Base-by-base conservation (phyloP, 164 flowering plant genomes). In the Litsea cubeba region DNA sequence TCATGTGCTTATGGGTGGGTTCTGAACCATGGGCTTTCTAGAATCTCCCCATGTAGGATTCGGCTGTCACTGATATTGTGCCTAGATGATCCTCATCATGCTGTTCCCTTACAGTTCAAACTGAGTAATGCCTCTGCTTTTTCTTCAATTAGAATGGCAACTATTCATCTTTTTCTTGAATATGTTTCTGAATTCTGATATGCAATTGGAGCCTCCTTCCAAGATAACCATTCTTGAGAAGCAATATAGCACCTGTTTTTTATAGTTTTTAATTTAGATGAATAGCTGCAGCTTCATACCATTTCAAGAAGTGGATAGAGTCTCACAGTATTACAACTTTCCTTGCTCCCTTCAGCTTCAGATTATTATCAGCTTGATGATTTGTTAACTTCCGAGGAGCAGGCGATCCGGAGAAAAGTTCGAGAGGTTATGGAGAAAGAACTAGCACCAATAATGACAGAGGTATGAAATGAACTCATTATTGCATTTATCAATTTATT, bases 361-460 rank as follows among this genome's bases (percentile, higher is more conserved):
- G 98, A 95, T 80, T 95, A 90, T 82, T 95, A 86, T 83, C 92
- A 89, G 22, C 85, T 85, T 78, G 85, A 87, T 85, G 99, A 95
- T 79, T 78, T 95, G 26, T 85, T 95, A 79, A 89, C 87, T 65
- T 80, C 84, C 6, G 97, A 87, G 86, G 98, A 93, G 85, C 88
- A 80, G 77, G 84, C 87, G 49, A 15, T 89, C 70, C 79, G 89
- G 74, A 71, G 50, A 74, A 89, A 78, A 85, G 91, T 93, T 30
- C 81, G 92, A 78, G 80, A 80, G 70, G 83, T 88, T 68, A 84
- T 93, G 94, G 98, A 95, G 79, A 93, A 87, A 68, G 95, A 93
- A 77, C 72, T 92, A 58, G 99, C 98, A 63, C 99, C 99, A 5
- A 81, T 89, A 58, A 88, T 93, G 92, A 63, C 97, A 25, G 76